Conservation (phyloP, 2,329 filamentous ascomycete species). For the Sarocladium oryzae region DNA sequence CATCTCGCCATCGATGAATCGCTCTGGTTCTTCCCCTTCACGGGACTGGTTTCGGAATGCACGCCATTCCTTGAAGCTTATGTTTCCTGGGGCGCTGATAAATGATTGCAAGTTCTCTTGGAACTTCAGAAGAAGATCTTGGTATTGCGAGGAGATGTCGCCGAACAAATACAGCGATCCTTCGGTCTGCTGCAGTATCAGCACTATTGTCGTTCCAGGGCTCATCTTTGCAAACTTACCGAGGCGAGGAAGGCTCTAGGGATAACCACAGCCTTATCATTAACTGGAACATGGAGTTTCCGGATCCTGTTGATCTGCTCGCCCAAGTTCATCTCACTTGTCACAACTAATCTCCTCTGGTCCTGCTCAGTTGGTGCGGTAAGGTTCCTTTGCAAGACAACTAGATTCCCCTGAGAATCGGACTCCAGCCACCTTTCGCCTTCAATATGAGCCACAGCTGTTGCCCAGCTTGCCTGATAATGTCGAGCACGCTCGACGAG, state of each 20-base stretch:
- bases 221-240: conserved; percentile 43
- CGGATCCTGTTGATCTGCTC: conserved; percentile 91
- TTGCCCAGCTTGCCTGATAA: conserved; percentile 75
- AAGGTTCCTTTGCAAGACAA: conserved; percentile 69
- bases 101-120: conserved; percentile 64
- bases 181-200: conserved; percentile 57
- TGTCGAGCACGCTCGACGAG: conserved; percentile 73
- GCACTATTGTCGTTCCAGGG: neutral
- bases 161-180: conserved; percentile 88
- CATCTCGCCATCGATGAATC: conserved; percentile 90
- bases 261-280: conserved; percentile 59
- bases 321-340: conserved; percentile 76
- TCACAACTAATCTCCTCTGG: conserved; percentile 61
- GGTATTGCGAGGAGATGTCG: conserved; percentile 62
- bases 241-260: conserved; percentile 86
- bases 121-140: conserved; percentile 76
- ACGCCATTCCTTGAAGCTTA: conserved; percentile 75
- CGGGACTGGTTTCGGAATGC: conserved; percentile 69
- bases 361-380: conserved; percentile 71
- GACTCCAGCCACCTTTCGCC: conserved; percentile 72
- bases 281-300: conserved; percentile 60
- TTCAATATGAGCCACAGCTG: conserved; percentile 66
- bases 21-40: conserved; percentile 69
- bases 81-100: conserved; percentile 62
- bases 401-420: conserved; percentile 81